Evolutionary conservation across 306 rosid genomes (phyloP), one percentile per base, ranked within the genome.

Genomic region (Trifolium fragiferum): DNA sequence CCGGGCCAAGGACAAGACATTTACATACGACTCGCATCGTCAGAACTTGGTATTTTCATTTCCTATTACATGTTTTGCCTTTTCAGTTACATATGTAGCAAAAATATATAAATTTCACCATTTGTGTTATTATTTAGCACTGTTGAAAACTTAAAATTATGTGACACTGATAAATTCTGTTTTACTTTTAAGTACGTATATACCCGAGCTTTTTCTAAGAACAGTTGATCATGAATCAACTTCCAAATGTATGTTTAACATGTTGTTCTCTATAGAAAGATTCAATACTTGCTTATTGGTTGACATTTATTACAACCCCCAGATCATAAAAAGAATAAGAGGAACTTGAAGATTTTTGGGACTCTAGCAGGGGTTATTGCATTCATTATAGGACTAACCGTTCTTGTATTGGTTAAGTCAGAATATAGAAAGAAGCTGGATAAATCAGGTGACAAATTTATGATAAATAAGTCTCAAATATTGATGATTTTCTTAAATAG

Each of bases 281-380:
- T 49, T 43, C 49, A 7, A 6, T 49, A 49, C 0, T 13, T 55
- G 25, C 25, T 54, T 50, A 19, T 35, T 53, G 16, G 1, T 16
- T 55, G 16, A 23, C 23, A 51, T 30, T 18, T 19, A 32, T 15
- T 33, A 12, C 35, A 55, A 55, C 3, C 33, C 4, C 13, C 50
- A 70, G 75, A 51, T 33, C 63, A 35, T 13, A 19, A 3, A 51
- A 35, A 27, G 20, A 53, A 19, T 7, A 53, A 10, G 13, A 33
- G 20, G 33, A 50, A 70, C 35, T 18, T 51, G 75, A 18, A 70
- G 75, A 49, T 33, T 70, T 64, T 15, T 5, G 75, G 64, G 13
- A 53, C 18, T 53, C 7, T 69, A 2, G 62, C 32, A 16, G 74
- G 62, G 33, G 38, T 69, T 50, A 14, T 68, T 12, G 25, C 59